Evolutionary conservation across 2,329 filamentous ascomycete species (phyloP).

Genomic region (Xylariaceae sp.): DNA sequence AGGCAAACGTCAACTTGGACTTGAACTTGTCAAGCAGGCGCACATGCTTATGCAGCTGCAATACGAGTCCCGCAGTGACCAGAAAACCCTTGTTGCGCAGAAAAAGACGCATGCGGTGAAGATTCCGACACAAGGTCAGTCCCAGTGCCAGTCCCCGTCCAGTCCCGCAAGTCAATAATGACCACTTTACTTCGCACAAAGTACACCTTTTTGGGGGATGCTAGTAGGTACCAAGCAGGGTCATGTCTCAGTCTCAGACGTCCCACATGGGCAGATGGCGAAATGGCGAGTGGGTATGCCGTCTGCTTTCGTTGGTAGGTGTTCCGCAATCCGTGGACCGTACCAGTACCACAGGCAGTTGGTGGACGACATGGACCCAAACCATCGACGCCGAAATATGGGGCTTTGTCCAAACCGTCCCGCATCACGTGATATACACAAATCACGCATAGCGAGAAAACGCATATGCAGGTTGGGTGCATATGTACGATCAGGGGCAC

Average conservation of each 20-base stretch:
- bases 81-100: constrained; percentile 13
- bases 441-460: background rate
- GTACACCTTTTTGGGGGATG: background rate
- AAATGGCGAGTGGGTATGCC: background rate
- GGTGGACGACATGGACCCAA: background rate
- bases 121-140: constrained; percentile 15
- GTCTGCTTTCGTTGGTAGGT: background rate
- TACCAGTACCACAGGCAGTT: background rate
- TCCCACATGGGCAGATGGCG: background rate
- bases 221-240: no score
- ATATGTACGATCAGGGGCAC: background rate
- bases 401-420: background rate
- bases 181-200: background rate
- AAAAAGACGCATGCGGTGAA: constrained; percentile 15
- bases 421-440: background rate
- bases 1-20: background rate
- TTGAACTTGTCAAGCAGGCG: background rate
- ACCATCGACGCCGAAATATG: background rate
- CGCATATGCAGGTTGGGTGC: background rate
- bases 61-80: constrained; percentile 14
- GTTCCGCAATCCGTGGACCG: no score
- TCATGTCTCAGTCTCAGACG: no score
- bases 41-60: background rate
- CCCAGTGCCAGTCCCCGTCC: background rate
- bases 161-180: background rate